Conservation (phyloP, 257 asterid genomes). For the Rehmannia glutinosa region DNA sequence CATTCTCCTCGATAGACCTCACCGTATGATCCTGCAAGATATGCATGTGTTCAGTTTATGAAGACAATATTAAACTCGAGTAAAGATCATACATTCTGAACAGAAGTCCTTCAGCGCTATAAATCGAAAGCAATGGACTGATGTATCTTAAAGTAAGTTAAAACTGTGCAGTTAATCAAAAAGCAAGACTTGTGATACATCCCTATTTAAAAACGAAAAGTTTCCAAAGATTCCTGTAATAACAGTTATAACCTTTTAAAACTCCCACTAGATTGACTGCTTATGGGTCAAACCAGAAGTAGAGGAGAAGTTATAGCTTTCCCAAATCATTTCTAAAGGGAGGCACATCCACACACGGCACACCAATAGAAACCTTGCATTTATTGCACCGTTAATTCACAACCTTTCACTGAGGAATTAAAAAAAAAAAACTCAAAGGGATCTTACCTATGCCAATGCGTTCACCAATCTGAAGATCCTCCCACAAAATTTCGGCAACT, state of each 20-base stretch:
- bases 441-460: slow-evolving; percentile 93
- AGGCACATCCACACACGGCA: not conserved
- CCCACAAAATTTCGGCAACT: slow-evolving; percentile 95
- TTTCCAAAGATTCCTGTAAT: not conserved
- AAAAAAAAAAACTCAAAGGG: no score
- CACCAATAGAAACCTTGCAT: not conserved
- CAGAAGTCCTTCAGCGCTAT: not conserved
- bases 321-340: not conserved
- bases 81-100: not conserved
- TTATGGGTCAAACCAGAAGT: not conserved
- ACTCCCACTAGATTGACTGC: not conserved
- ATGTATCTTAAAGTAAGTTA: not conserved
- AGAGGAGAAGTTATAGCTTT: not conserved
- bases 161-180: not conserved
- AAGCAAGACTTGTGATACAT: not conserved
- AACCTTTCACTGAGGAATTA: slow-evolving; percentile 7
- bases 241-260: not conserved
- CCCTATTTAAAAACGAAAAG: not conserved
- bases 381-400: not conserved
- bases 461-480: slow-evolving; percentile 95
- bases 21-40: slow-evolving; percentile 87
- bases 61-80: slow-evolving; percentile 12
- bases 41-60: slow-evolving; percentile 8
- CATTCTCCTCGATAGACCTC: slow-evolving; percentile 96
- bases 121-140: not conserved